Evolutionary conservation across 257 asterid genomes (phyloP).

Genomic region (Fraxinus pennsylvanica): DNA sequence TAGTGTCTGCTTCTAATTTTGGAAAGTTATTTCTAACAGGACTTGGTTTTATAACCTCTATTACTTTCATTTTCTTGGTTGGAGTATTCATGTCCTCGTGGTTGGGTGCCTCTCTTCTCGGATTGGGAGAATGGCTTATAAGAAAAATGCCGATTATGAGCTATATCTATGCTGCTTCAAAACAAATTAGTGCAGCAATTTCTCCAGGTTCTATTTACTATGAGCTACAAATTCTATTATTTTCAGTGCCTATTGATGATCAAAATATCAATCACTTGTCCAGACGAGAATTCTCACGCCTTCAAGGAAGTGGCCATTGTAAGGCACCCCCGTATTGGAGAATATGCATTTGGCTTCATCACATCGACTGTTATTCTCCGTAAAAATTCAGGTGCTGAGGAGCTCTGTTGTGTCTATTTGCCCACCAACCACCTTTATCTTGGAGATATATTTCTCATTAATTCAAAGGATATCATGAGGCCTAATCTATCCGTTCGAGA

Average conservation of each 20-base stretch:
- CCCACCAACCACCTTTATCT: conserved; percentile 92
- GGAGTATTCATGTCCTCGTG: conserved; percentile 88
- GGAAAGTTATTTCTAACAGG: conserved; percentile 38
- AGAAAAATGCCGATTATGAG: conserved; percentile 83
- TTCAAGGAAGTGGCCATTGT: conserved; percentile 86
- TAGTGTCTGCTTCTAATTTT: not conserved
- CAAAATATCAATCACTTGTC: not conserved
- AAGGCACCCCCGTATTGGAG: conserved; percentile 79
- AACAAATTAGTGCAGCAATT: conserved; percentile 81
- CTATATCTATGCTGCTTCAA: conserved; percentile 70
- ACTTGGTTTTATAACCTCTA: conserved; percentile 71
- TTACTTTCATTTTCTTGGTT: conserved; percentile 73
- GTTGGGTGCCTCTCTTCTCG: conserved; percentile 75
- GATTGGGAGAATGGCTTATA: conserved; percentile 78
- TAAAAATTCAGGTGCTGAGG: conserved; percentile 65
- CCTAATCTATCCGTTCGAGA: conserved; percentile 79
- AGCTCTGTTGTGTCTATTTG: conserved; percentile 75
- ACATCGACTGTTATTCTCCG: conserved; percentile 68
- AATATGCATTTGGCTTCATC: conserved; percentile 74
- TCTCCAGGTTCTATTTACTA: conserved; percentile 54
- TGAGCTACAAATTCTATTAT: not conserved
- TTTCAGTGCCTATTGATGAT: not conserved
- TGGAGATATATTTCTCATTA: conserved; percentile 75
- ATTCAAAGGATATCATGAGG: conserved; percentile 72
- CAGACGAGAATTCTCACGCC: conserved; percentile 75